These are phyloP conservation scores for Huiozyma sinensis DNA, from an alignment of 805 yeast species.

Conservation along the genomic window DNA sequence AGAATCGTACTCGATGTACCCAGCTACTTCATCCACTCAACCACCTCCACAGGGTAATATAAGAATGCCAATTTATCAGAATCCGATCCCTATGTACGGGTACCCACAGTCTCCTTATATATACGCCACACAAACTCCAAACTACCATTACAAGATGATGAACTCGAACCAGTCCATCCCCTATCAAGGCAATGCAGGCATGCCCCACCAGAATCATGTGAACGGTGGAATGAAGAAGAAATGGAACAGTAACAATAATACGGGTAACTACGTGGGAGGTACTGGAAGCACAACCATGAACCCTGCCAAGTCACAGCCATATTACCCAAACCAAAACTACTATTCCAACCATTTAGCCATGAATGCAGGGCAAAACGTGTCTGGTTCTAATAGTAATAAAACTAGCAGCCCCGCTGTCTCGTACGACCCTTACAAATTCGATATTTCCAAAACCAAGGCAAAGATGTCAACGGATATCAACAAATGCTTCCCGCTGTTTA, in stretches of 20 bases:
- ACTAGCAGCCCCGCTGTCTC: slow-evolving; percentile 6
- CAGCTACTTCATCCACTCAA: slow-evolving; percentile 25
- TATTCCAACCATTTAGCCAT: slow-evolving; percentile 1
- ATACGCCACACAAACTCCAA: slow-evolving; percentile 21
- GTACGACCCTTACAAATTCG: slow-evolving; percentile 20
- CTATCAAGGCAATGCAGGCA: slow-evolving; percentile 5
- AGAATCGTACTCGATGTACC: slow-evolving; percentile 28
- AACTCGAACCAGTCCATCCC: slow-evolving; percentile 16
- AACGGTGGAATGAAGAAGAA: slow-evolving; percentile 16
- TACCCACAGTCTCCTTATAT: slow-evolving; percentile 22
- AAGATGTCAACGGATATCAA: slow-evolving; percentile 4
- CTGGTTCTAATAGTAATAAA: slow-evolving; percentile 4
- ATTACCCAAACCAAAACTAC: slow-evolving; percentile 9
- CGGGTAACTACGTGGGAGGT: neutral
- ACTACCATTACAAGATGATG: slow-evolving; percentile 21
- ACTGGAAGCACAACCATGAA: slow-evolving; percentile 2
- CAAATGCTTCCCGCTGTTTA: slow-evolving; percentile 21
- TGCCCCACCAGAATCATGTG: slow-evolving; percentile 3
- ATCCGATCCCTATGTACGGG: slow-evolving; percentile 18
- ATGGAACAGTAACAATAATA: slow-evolving; percentile 11
- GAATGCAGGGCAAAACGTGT: neutral
- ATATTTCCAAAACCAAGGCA: slow-evolving; percentile 12
- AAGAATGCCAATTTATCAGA: slow-evolving; percentile 22
- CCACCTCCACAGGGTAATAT: slow-evolving; percentile 23
- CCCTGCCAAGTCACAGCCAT: slow-evolving; percentile 8